Base-by-base conservation (phyloP, 2,329 filamentous ascomycete species). In the Trichocomaceae sp. region DNA sequence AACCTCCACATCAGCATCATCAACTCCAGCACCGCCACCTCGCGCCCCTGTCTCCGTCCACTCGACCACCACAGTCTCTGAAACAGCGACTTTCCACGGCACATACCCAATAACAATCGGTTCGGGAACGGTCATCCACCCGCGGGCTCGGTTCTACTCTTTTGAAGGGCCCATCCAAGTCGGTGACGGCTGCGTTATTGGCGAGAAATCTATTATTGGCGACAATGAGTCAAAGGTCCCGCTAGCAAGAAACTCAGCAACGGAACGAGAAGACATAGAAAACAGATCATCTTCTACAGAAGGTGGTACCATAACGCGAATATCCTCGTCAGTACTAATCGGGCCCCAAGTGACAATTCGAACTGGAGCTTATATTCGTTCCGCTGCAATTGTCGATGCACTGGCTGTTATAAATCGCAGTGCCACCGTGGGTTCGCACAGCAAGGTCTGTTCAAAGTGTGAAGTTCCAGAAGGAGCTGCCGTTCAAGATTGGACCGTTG, bases 71-170 rank as follows among this genome's bases (percentile, higher is more conserved):
- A 72, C 69, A 33, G 67, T 76, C 58, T 66, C 72, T 52, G 71
- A 75, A 55, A 66, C 65, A 3, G 64, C 65, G 4, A 63, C 68
- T 29, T 68, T 75, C 59, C 71, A 74, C 54, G 93, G 93, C 60
- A 84, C 81, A 2, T 81, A 95, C 67, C 85, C 83, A 1, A 88
- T 99, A 59, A 85, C 83, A 45, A 83, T 97, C 59, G 85, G 85
- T 55, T 79, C 87, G 22, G 85, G 90, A 65, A 85, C 83, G 3
- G 82, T 96, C 6, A 74, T 99, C n/a, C 92, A 97, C 65, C 91
- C 93, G 1, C 88, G 91, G 48, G 83, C 85, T 15, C 84, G 85
- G 58, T 80, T 96, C 55, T 87, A 90, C 64, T 86, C 92, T 8
- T 83, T 84, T 55, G 79, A 86, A 50, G 90, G 90, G 4, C 85